Percentiles rank a stretch among this genome's conserved stretches.
Evolutionary conservation across 2,329 filamentous ascomycete genomes (phyloP).

Genomic region (Pseudocercospora pini-densiflorae): DNA sequence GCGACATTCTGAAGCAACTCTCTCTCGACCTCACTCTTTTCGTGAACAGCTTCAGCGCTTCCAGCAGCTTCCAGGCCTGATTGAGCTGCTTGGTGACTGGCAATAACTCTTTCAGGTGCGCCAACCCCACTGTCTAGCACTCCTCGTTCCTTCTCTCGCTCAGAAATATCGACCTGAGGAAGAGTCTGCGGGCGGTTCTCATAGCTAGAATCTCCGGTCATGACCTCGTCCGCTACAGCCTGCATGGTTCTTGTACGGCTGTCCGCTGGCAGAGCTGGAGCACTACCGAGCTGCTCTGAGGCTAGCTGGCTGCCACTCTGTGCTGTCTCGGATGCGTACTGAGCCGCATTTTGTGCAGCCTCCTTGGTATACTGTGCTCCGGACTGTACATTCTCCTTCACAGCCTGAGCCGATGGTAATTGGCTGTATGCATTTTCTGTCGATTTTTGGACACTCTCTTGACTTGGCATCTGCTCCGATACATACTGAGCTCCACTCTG

Average conservation of each 20-base stretch:
- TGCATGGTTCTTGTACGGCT: background rate
- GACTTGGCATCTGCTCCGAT: background rate
- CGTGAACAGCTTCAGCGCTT: constrained; percentile 68
- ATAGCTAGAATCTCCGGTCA: constrained; percentile 3
- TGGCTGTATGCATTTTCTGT: background rate
- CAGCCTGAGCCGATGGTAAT: constrained; percentile 10
- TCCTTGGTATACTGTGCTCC: constrained; percentile 4
- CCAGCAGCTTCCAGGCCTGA: constrained; percentile 69
- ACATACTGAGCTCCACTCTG: constrained; percentile 9
- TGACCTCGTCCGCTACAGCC: background rate
- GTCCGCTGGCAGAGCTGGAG: background rate
- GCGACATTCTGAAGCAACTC: constrained; percentile 57
- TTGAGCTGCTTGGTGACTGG: constrained; percentile 12
- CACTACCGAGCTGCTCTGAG: background rate
- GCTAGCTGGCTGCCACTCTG: background rate
- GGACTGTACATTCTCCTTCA: constrained; percentile 6
- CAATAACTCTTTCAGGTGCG: background rate
- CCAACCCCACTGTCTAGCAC: background rate
- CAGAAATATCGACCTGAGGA: constrained; percentile 9
- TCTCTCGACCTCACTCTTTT: constrained; percentile 73
- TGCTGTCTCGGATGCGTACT: background rate
- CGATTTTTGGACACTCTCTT: background rate
- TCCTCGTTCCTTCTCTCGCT: constrained; percentile 1
- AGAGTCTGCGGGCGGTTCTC: constrained; percentile 20
- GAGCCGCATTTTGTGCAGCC: background rate